Evolutionary conservation across 176 grass and related monocot species (phyloP), one percentile per base, ranked within the genome.

Genomic region (Chloris gayana): DNA sequence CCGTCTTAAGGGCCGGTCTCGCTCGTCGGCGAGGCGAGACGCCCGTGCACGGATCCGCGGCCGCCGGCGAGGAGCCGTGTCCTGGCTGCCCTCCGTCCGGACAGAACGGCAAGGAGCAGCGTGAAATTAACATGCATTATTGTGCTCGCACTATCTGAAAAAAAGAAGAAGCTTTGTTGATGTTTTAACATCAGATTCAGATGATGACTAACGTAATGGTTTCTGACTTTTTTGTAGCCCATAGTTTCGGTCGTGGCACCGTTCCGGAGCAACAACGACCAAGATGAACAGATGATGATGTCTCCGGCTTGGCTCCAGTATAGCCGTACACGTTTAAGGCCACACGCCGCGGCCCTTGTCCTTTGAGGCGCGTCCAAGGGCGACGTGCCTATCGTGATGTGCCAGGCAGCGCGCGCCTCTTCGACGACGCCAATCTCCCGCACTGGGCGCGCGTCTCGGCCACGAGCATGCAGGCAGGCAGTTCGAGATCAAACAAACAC

Each of bases 281-380:
- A 61, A 27, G 24, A 14, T 8, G 57, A 60, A 22, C 1, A 60
- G 24, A 13, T 4, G n/a, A 60, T 12, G n/a, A 27, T 27, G 60
- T 31, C 27, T 31, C 3, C 57, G 14, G 14, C 26, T 63, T 17
- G 13, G 60, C 25, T 30, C 60, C 38, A 74, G 75, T 45, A 75
- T 45, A 75, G 54, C 31, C 31, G 18, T 60, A 13, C 45, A 17
- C 69, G 61, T 74, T 22, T 15, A 19, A 84, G 39, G 47, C 86
- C 64, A 80, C 76, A 57, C 71, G 77, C 64, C 71, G 65, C 70
- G 66, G 62, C 14, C 38, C 39, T 78, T 75, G 87, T 37, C 87
- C 82, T 63, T 88, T 80, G 82, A 53, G 5, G 70, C 1, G 33
- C 4, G 53, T 10, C 27, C 77, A 80, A 81, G 71, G 87, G 44